Evolutionary conservation across 345 rosid genomes (phyloP).

Genomic region (Gossypium stocksii): DNA sequence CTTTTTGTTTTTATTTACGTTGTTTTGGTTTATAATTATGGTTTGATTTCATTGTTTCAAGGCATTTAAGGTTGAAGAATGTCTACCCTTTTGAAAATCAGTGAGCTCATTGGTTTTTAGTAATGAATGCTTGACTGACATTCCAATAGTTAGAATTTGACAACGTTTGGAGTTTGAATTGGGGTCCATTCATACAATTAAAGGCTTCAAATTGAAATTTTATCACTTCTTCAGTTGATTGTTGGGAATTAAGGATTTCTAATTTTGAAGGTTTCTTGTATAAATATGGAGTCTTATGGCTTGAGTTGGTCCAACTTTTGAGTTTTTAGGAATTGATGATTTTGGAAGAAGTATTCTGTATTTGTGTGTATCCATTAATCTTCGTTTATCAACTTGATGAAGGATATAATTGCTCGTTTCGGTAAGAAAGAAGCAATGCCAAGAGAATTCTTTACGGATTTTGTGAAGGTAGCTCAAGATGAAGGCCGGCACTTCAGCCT

Average conservation of each 20-base stretch:
- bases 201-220: neutral
- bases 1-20: neutral
- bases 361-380: neutral
- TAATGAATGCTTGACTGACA: neutral
- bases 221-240: neutral
- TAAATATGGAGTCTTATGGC: neutral
- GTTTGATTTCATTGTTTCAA: neutral
- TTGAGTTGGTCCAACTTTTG: neutral
- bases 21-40: neutral
- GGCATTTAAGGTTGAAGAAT: neutral
- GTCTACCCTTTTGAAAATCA: neutral
- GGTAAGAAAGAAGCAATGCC: conserved; percentile 92
- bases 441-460: conserved; percentile 81
- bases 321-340: neutral
- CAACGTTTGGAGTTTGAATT: neutral
- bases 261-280: neutral
- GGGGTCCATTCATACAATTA: neutral
- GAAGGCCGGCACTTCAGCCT: conserved; percentile 84
- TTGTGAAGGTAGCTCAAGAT: conserved; percentile 84
- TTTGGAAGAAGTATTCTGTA: neutral
- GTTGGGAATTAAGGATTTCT: neutral
- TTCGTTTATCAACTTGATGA: conserved; percentile 1
- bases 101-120: neutral
- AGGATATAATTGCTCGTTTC: conserved; percentile 93
- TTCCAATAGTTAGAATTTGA: neutral